phyloP scores from a whole-genome alignment of 1,284 basidiomycete species.

The Boletus sp. region DNA sequence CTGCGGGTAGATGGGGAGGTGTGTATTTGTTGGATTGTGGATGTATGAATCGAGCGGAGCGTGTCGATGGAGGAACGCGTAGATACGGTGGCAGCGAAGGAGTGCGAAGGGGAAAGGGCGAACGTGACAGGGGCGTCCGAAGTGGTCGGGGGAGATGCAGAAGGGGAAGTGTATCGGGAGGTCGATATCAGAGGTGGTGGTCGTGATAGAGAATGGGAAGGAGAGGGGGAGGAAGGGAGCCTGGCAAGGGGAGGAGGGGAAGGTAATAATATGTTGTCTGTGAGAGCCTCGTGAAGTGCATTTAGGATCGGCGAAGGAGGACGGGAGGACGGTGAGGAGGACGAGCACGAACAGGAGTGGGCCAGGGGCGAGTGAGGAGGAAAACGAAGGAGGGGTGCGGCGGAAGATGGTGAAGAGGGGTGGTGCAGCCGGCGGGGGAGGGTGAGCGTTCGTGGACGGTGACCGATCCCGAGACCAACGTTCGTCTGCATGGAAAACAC shows the following conservation, averaged over 20 bases:
- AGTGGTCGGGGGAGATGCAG: slow-evolving; percentile 47
- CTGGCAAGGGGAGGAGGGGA: slow-evolving; percentile 44
- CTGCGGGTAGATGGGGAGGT: slow-evolving; percentile 31
- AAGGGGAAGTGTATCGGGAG: slow-evolving; percentile 61
- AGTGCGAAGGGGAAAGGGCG: slow-evolving; percentile 34
- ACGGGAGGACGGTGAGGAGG: too few relatives aligned
- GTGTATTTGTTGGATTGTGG: slow-evolving; percentile 18
- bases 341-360: too few relatives aligned
- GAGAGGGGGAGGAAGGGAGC: slow-evolving; percentile 39
- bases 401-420: neutral
- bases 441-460: slow-evolving; percentile 9
- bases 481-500: too few relatives aligned
- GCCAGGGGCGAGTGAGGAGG: slow-evolving; percentile 14
- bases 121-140: slow-evolving; percentile 25
- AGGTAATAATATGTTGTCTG: slow-evolving; percentile 40
- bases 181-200: slow-evolving; percentile 58
- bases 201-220: slow-evolving; percentile 35
- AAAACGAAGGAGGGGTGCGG: slow-evolving; percentile 21
- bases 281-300: slow-evolving; percentile 39
- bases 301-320: slow-evolving; percentile 30
- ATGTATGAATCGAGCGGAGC: slow-evolving; percentile 53
- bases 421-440: slow-evolving; percentile 20
- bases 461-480: neutral
- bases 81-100: slow-evolving; percentile 33
- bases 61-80: slow-evolving; percentile 56